Conservation (phyloP, 768 basidiomycete genomes). For the Coprinopsis marcescibilis region DNA sequence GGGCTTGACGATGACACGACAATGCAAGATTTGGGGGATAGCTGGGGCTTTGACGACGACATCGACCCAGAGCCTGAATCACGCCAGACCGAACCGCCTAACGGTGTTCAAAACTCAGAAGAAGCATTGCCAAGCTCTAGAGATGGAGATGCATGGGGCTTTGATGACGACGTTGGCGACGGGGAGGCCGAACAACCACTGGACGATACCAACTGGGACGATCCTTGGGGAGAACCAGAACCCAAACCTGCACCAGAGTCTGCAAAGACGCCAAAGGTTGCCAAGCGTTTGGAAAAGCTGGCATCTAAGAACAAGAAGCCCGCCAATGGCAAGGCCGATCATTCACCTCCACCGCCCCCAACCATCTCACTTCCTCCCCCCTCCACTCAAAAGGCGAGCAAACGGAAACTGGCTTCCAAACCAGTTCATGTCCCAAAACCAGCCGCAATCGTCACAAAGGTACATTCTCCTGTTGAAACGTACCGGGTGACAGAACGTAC, state of each 20-base stretch:
- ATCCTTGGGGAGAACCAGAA: slow-evolving; percentile 58
- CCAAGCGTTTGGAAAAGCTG: slow-evolving; percentile 53
- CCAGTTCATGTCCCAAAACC: slow-evolving; percentile 7
- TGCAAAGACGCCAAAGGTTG: slow-evolving; percentile 40
- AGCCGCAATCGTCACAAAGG: slow-evolving; percentile 9
- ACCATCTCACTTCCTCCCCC: slow-evolving; percentile 14
- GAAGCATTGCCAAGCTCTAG: slow-evolving; percentile 34
- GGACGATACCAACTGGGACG: slow-evolving; percentile 52
- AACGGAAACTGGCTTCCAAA: neutral
- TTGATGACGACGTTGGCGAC: slow-evolving; percentile 49
- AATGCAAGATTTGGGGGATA: slow-evolving; percentile 32
- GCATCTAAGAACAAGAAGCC: slow-evolving; percentile 49
- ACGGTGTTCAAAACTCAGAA: slow-evolving; percentile 8
- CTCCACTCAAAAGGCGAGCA: slow-evolving; percentile 4
- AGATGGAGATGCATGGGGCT: slow-evolving; percentile 72
- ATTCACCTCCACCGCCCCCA: slow-evolving; percentile 17
- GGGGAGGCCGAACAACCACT: slow-evolving; percentile 19
- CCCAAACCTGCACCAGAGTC: slow-evolving; percentile 24
- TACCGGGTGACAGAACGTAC: slow-evolving; percentile 57
- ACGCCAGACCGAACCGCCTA: too few relatives aligned
- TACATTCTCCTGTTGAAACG: slow-evolving; percentile 37
- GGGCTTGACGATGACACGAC: slow-evolving; percentile 18
- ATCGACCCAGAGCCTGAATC: slow-evolving; percentile 12
- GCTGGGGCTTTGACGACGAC: slow-evolving; percentile 50
- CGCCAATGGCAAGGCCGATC: slow-evolving; percentile 25